These are phyloP conservation scores for Eucalyptus camaldulensis DNA, from an alignment of 345 rosid species.

Conservation along the genomic window DNA sequence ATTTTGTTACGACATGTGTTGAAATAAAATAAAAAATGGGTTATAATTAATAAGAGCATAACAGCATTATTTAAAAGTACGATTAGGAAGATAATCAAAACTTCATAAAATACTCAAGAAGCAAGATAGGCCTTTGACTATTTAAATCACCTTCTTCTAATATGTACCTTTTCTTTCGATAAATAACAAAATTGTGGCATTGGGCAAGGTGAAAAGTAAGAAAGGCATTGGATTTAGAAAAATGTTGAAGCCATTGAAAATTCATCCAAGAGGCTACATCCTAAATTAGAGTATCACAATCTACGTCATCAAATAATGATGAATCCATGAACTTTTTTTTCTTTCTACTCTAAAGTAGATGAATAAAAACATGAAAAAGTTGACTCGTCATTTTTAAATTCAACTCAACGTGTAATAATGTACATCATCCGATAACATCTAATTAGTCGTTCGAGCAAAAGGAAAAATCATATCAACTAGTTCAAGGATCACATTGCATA, in stretches of 20 bases:
- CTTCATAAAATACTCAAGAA: background rate
- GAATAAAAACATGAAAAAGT: background rate
- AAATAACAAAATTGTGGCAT: background rate
- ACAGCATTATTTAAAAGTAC: background rate
- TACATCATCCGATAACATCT: background rate
- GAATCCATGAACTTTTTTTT: background rate
- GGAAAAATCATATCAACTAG: background rate
- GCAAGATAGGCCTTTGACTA: background rate
- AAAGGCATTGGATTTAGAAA: background rate
- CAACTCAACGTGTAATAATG: background rate
- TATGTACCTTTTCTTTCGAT: background rate
- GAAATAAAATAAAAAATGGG: background rate
- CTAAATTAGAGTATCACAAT: background rate
- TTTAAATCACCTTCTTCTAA: background rate
- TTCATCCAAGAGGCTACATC: background rate
- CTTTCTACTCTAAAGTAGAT: background rate
- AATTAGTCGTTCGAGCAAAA: background rate
- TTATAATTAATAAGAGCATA: background rate
- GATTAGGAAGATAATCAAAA: background rate
- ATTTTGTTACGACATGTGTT: background rate
- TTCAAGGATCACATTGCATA: fast-evolving
- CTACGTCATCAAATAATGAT: background rate
- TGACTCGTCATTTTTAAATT: background rate
- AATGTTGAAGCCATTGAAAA: background rate
- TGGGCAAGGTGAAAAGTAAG: background rate